These are phyloP conservation scores for Leccinum disarticulatum DNA, from an alignment of 768 basidiomycete species.

Conservation along the genomic window DNA sequence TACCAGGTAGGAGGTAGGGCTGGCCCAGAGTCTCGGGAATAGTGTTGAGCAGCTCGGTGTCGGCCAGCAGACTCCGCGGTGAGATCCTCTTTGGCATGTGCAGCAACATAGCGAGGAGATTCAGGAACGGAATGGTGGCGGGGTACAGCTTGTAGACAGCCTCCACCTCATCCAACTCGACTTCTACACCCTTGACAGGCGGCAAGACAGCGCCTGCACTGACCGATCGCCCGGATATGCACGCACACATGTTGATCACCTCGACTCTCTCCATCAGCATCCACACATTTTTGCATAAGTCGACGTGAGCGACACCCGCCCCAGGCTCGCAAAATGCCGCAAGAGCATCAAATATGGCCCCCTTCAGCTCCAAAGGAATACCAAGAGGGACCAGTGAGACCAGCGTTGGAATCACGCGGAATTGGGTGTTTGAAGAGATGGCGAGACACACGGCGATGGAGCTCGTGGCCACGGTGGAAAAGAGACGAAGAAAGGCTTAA, in stretches of 20 bases:
- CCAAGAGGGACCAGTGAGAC: conserved; percentile 75
- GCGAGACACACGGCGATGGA: conserved; percentile 82
- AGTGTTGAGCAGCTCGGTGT: conserved; percentile 65
- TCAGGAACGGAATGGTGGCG: conserved; percentile 84
- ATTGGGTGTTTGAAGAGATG: conserved; percentile 71
- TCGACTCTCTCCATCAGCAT: conserved; percentile 36
- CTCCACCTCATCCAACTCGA: conserved; percentile 89
- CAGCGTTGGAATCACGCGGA: conserved; percentile 79
- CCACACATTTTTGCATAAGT: conserved; percentile 70
- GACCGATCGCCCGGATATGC: conserved; percentile 30
- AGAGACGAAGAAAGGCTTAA: conserved; percentile 76
- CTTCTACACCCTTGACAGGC: conserved; percentile 74
- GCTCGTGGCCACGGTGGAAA: conserved; percentile 70
- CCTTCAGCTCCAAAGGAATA: conserved; percentile 87
- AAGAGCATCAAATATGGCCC: conserved; percentile 76
- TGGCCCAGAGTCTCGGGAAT: conserved; percentile 81
- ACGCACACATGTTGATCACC: conserved; percentile 70
- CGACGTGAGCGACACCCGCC: conserved; percentile 67
- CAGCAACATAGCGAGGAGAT: conserved; percentile 77
- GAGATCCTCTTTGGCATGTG: conserved; percentile 77
- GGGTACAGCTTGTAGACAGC: conserved; percentile 77
- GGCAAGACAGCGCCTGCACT: conserved; percentile 40
- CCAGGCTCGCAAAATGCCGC: conserved; percentile 83
- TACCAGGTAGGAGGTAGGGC: conserved; percentile 79
- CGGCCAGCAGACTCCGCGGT: conserved; percentile 55